These are phyloP conservation scores for Colletotrichum tabaci DNA, from an alignment of 2,329 filamentous ascomycete genomes.

Conservation along the genomic window DNA sequence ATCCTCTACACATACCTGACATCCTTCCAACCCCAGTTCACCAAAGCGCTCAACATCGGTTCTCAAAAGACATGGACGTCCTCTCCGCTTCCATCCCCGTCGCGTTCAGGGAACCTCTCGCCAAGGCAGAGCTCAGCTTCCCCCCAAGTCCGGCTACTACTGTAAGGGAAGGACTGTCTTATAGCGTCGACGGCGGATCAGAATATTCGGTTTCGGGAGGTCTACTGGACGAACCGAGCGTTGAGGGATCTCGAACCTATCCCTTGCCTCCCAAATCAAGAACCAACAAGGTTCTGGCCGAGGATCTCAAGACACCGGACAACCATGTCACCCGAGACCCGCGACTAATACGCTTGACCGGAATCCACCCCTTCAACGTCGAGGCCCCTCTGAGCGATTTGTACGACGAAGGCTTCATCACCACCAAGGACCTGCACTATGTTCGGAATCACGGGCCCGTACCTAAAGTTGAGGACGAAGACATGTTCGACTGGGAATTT, in stretches of 20 bases:
- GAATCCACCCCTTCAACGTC: slow-evolving; percentile 91
- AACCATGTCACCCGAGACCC: slow-evolving; percentile 84
- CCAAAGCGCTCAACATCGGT: not conserved
- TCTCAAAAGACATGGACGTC: slow-evolving; percentile 22
- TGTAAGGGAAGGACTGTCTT: slow-evolving; percentile 54
- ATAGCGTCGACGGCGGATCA: slow-evolving; percentile 50
- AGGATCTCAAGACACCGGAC: slow-evolving; percentile 89
- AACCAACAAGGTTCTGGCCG: slow-evolving; percentile 75
- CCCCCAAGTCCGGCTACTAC: slow-evolving; percentile 60
- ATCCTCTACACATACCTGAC: not conserved
- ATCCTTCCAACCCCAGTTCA: not conserved
- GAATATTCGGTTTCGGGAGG: slow-evolving; percentile 17
- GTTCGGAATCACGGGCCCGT: slow-evolving; percentile 92
- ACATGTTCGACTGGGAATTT: slow-evolving; percentile 85
- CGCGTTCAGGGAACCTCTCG: slow-evolving; percentile 26
- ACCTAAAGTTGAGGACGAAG: slow-evolving; percentile 79
- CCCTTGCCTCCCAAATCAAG: slow-evolving; percentile 78
- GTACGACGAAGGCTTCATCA: slow-evolving; percentile 87
- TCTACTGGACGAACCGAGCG: slow-evolving; percentile 42
- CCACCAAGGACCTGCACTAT: slow-evolving; percentile 89
- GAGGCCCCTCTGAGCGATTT: slow-evolving; percentile 86
- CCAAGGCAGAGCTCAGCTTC: slow-evolving; percentile 44
- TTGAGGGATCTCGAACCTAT: slow-evolving; percentile 56
- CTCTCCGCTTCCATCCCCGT: slow-evolving; percentile 1
- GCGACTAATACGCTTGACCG: slow-evolving; percentile 87